Conservation (phyloP, 2,329 filamentous ascomycete genomes). For the Cladosporium sp. region DNA sequence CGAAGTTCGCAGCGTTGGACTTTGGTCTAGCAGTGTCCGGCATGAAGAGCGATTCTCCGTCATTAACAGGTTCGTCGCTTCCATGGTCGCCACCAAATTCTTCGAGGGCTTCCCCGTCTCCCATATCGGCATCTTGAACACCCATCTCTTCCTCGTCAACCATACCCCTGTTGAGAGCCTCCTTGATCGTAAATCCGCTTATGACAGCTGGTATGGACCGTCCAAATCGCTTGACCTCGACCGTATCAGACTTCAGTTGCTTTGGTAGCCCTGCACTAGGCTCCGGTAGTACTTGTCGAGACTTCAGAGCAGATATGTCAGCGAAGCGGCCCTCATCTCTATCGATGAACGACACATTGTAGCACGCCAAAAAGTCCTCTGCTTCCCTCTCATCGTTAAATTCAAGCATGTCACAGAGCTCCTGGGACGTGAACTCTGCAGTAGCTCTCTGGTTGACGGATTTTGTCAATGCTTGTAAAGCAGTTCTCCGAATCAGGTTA, state of each 20-base stretch:
- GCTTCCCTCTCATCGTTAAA: constrained; percentile 55
- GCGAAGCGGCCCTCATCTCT: constrained; percentile 35
- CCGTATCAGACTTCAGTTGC: constrained; percentile 42
- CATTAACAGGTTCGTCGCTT: constrained; percentile 31
- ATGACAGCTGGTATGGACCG: constrained; percentile 55
- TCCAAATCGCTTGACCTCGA: constrained; percentile 56
- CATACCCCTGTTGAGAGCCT: constrained; percentile 48
- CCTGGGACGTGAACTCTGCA: constrained; percentile 54
- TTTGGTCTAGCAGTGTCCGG: constrained; percentile 25
- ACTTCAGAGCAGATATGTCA: constrained; percentile 9
- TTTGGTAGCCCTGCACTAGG: constrained; percentile 32
- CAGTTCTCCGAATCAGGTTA: constrained; percentile 53
- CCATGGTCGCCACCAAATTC: not conserved
- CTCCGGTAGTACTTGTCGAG: constrained; percentile 27
- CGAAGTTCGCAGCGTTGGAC: not conserved
- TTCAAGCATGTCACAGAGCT: constrained; percentile 49
- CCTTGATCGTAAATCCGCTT: constrained; percentile 50
- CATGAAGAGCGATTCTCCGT: constrained; percentile 39
- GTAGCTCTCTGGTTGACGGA: constrained; percentile 26
- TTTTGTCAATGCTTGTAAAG: constrained; percentile 51
- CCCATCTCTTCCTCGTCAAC: constrained; percentile 41
- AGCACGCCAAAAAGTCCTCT: constrained; percentile 50
- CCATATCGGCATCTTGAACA: constrained; percentile 21
- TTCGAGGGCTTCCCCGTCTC: not conserved
- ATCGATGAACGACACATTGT: constrained; percentile 48